Conservation (phyloP, 164 flowering plant genomes). For the Houttuynia cordata region DNA sequence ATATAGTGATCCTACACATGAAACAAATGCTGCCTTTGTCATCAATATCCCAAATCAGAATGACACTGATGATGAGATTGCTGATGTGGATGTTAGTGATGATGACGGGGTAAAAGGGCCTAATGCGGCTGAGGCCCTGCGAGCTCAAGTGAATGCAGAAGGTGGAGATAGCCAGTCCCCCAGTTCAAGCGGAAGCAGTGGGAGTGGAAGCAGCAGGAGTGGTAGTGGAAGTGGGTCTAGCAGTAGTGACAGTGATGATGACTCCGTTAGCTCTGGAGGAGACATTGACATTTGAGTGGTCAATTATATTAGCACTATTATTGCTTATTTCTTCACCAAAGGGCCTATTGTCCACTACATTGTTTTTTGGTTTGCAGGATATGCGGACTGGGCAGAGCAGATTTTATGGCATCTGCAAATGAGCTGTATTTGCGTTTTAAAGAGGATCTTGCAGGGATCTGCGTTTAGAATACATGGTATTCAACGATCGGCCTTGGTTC, state of each 20-base stretch:
- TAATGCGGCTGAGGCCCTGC: conserved; percentile 81
- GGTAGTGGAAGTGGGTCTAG: conserved; percentile 41
- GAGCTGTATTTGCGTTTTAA: too few species aligned
- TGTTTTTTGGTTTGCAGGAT: conserved; percentile 2
- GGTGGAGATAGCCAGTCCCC: conserved; percentile 30
- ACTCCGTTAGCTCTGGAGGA: conserved; percentile 35
- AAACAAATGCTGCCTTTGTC: conserved; percentile 25
- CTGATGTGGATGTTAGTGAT: conserved; percentile 75
- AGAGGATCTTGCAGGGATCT: conserved; percentile 13
- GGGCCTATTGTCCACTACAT: too few species aligned
- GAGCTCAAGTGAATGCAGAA: conserved; percentile 63
- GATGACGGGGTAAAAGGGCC: conserved; percentile 51
- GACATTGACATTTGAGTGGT: conserved; percentile 22
- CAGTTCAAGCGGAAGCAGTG: conserved; percentile 56
- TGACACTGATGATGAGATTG: conserved; percentile 73
- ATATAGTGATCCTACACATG: conserved; percentile 14
- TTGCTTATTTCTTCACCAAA: not conserved
- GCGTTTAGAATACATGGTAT: conserved; percentile 10
- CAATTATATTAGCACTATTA: not conserved
- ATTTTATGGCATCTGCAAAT: conserved; percentile 14
- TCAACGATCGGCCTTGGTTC: conserved; percentile 6
- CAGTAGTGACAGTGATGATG: conserved; percentile 54
- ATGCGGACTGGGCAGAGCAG: conserved; percentile 37
- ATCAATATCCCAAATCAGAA: conserved; percentile 36
- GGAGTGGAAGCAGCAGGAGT: conserved; percentile 51